A percentile compares a stretch with the other conserved stretches of the same genome.
phyloP scores from a whole-genome alignment of 1,284 basidiomycete species.

The Boletellus deceptivus region DNA sequence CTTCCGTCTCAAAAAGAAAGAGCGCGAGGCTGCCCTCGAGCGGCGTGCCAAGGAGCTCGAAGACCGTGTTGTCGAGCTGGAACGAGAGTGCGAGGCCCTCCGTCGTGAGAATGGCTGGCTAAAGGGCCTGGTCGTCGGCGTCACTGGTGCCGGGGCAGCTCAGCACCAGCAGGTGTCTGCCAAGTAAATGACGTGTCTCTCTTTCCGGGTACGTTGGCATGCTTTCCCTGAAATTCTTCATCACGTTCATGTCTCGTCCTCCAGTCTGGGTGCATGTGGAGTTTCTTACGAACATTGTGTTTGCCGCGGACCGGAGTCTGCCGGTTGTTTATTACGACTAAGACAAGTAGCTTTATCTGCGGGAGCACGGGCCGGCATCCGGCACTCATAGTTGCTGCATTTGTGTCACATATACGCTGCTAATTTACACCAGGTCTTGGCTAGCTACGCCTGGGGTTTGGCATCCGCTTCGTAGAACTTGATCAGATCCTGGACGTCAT shows the following conservation, averaged over 20 bases:
- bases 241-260: background rate
- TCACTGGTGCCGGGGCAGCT: constrained; percentile 61
- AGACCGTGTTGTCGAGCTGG: constrained; percentile 75
- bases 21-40: constrained; percentile 92
- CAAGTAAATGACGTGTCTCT: constrained; percentile 14
- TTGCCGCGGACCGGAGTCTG: background rate
- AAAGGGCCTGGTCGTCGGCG: constrained; percentile 89
- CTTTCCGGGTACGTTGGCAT: background rate
- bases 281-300: background rate
- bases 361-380: background rate
- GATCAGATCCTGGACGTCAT: constrained; percentile 89
- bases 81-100: constrained; percentile 88
- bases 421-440: background rate
- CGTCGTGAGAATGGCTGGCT: constrained; percentile 94
- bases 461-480: constrained; percentile 64
- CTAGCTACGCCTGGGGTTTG: constrained; percentile 13
- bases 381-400: background rate
- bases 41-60: constrained; percentile 89
- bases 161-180: constrained; percentile 27
- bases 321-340: constrained; percentile 14
- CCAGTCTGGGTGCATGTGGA: constrained; percentile 2
- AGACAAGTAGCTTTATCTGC: constrained; percentile 5
- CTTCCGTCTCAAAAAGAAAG: constrained; percentile 98
- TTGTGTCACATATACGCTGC: background rate
- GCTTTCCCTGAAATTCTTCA: background rate